Percentiles rank a stretch among this genome's conserved stretches.
These are phyloP conservation scores for Clavispora carvajalis DNA, from an alignment of 805 yeast species.

Conservation along the genomic window DNA sequence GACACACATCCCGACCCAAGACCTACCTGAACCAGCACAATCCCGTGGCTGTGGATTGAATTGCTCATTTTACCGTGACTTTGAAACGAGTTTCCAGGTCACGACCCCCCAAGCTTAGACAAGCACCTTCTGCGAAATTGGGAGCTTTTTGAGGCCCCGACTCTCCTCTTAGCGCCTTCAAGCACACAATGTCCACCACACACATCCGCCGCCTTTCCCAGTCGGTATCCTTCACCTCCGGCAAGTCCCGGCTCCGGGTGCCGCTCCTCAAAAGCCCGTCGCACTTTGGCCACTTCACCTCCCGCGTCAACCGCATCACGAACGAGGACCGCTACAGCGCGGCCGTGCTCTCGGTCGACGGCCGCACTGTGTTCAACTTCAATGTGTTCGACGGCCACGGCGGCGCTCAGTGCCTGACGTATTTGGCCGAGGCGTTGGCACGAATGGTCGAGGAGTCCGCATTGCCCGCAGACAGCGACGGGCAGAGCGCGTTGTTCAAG, in stretches of 20 bases:
- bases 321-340: conserved; percentile 83
- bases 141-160: no score
- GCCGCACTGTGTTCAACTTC: conserved; percentile 48
- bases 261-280: conserved; percentile 61
- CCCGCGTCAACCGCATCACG: conserved; percentile 67
- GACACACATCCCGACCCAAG: no score
- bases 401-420: conserved; percentile 67
- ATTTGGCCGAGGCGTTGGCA: conserved; percentile 50
- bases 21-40: no score
- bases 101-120: no score
- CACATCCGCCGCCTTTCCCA: conserved; percentile 11
- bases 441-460: conserved; percentile 44
- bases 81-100: no score
- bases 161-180: no score
- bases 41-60: no score
- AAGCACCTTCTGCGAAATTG: no score
- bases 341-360: conserved; percentile 42
- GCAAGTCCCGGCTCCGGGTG: conserved; percentile 36
- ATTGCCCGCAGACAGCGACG: conserved; percentile 17
- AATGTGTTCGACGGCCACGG: conserved; percentile 95
- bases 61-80: no score
- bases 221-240: conserved; percentile 25
- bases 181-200: background rate
- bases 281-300: conserved; percentile 72
- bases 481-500: conserved; percentile 40